Evolutionary conservation across 1,284 basidiomycete genomes (phyloP).

Genomic region (Austroboletus niveus): DNA sequence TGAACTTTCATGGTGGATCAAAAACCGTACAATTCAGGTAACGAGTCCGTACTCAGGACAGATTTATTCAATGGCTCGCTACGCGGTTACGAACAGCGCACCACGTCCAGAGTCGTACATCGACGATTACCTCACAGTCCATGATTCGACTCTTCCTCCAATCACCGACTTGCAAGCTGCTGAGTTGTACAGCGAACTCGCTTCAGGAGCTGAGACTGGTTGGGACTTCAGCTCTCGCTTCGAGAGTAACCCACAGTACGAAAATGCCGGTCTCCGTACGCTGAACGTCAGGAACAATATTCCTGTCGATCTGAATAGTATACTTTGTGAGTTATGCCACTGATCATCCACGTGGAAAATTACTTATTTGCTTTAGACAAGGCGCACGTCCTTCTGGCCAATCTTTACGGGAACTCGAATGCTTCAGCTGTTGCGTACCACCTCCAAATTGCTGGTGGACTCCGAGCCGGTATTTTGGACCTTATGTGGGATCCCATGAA

Average conservation of each 20-base stretch:
- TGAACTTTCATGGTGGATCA: constrained; percentile 83
- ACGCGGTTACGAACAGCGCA: constrained; percentile 51
- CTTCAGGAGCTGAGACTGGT: constrained; percentile 79
- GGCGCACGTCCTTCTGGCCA: constrained; percentile 60
- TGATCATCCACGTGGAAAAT: background rate
- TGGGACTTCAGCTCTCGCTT: constrained; percentile 48
- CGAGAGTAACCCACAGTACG: background rate
- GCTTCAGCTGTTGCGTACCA: constrained; percentile 50
- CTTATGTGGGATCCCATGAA: constrained; percentile 82
- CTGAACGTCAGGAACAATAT: constrained; percentile 72
- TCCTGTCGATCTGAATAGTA: constrained; percentile 81
- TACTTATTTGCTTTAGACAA: constrained; percentile 47
- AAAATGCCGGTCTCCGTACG: constrained; percentile 18
- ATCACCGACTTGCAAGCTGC: constrained; percentile 60
- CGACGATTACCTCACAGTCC: constrained; percentile 75
- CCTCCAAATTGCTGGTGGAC: constrained; percentile 51
- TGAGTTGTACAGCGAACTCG: constrained; percentile 85
- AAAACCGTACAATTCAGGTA: constrained; percentile 74
- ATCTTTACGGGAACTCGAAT: constrained; percentile 58
- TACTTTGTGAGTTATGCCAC: constrained; percentile 61
- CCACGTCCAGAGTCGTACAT: constrained; percentile 87
- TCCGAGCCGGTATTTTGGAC: constrained; percentile 76
- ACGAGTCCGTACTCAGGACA: constrained; percentile 68
- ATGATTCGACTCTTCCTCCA: constrained; percentile 54
- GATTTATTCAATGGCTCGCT: constrained; percentile 66